Percentiles rank a stretch among this genome's conserved stretches.
Conservation (phyloP, 1,139 yeast genomes). For the Debaryomyces nepalensis region DNA sequence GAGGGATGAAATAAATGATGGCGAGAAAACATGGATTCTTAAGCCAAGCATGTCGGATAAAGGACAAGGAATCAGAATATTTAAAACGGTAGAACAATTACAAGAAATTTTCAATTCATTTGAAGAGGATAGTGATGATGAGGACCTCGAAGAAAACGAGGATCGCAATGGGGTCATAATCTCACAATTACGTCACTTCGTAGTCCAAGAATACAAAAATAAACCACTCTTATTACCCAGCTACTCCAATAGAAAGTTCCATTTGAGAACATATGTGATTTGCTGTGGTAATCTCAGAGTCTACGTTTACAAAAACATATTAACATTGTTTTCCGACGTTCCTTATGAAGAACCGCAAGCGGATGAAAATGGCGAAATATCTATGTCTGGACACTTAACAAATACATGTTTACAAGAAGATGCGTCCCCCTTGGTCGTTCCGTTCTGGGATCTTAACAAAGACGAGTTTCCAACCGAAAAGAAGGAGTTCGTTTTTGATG, state of each 20-base stretch:
- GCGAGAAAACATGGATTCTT: slow-evolving; percentile 78
- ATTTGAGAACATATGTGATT: slow-evolving; percentile 84
- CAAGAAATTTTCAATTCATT: slow-evolving; percentile 84
- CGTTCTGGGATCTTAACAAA: slow-evolving; percentile 64
- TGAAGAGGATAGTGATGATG: slow-evolving; percentile 67
- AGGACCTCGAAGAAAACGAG: slow-evolving; percentile 39
- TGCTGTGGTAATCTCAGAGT: slow-evolving; percentile 76
- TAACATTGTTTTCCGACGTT: slow-evolving; percentile 75
- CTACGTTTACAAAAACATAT: slow-evolving; percentile 75
- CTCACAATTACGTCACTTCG: slow-evolving; percentile 87
- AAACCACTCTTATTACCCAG: slow-evolving; percentile 67
- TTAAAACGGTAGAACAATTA: slow-evolving; percentile 75
- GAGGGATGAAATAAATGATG: slow-evolving; percentile 70
- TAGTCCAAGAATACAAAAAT: slow-evolving; percentile 78
- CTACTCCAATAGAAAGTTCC: slow-evolving; percentile 79
- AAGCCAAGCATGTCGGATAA: slow-evolving; percentile 98
- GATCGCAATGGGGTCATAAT: slow-evolving; percentile 67
- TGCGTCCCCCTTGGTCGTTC: slow-evolving; percentile 57
- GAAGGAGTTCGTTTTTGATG: slow-evolving; percentile 45
- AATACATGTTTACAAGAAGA: slow-evolving; percentile 86
- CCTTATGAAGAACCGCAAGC: slow-evolving; percentile 49
- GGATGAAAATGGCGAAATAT: slow-evolving; percentile 36
- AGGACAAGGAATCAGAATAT: slow-evolving; percentile 91
- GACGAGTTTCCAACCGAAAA: slow-evolving; percentile 31
- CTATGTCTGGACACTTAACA: slow-evolving; percentile 78